Evolutionary conservation across 31 red algal species (phyloP), one percentile per base, ranked within the genome.

Genomic region (Endocladia muricata): DNA sequence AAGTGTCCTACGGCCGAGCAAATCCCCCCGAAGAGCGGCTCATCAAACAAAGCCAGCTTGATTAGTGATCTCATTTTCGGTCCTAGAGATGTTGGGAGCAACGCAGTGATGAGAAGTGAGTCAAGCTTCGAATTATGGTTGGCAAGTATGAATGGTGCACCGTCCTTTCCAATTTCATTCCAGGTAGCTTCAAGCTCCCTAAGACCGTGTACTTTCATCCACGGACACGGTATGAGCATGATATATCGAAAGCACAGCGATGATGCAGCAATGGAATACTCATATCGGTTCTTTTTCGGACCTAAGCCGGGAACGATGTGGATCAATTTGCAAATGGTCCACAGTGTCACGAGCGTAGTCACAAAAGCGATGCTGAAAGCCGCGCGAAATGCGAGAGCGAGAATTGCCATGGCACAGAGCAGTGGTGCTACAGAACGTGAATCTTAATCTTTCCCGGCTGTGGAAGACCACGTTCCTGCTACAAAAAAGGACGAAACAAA

Each of bases 91-190:
- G 67, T 47, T 39, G 84, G 84, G 2, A 88, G 56, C 26, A 88
- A 38, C 33, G 49, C 84, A 9, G 84, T 88, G 52, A 88, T 80
- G 31, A 88, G 65, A 55, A 88, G 64, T 28, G 75, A 80, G 52
- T 88, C 84, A 11, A 88, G 44, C 75, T 80, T 88, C 39, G 84
- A 88, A 68, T 88, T 88, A 68, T 88, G 84, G 52, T 88, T 88
- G 43, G 84, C 84, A 44, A 88, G 39, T 55, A 88, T 38, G 61
- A 49, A 88, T 5, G 84, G 84, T 34, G 75, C 41, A 5, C 49
- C 51, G 33, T 56, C 51, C 25, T 30, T 19, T 34, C 51, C 72
- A 17, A 60, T 47, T 36, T 56, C 26, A 0, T 7, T 13, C 66
- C 48, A 74, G 9, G 52, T 37, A 4, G 62, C 41, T n/a, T 62